Base-by-base conservation (phyloP, 257 asterid genomes). In the Agastache rugosa region DNA sequence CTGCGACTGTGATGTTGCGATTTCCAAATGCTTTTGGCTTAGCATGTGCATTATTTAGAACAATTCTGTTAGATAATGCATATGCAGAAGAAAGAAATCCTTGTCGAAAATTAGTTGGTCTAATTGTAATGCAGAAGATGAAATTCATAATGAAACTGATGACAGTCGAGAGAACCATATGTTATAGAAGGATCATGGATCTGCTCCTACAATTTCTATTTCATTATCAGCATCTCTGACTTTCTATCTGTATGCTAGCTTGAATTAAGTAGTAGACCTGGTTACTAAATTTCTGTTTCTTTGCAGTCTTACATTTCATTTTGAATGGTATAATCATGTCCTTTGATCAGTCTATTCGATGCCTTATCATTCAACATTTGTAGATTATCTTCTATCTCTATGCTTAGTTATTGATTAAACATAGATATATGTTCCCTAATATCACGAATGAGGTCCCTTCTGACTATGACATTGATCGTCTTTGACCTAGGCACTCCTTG, bases 341-440 rank as follows among this genome's bases (percentile, higher is more conserved):
- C 17, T 48, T 55, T 23, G 35, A 10, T 58, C 22, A 17, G 51
- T 63, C 78, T 82, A 53, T 65, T 51, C 25, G 25, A 54, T 17
- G 53, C 27, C 4, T 19, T 62, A 29, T 51, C 29, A 67, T 39
- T 37, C 61, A 62, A 20, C 77, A 68, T 58, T n/a, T 66, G 51
- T 76, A 65, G 14, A 63, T 63, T 81, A 89, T 90, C 80, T 92
- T 85, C 85, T 87, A 63, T 88, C 89, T 41, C 80, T 25, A n/a
- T 16, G 47, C 25, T 44, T 23, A 44, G 4, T 48, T 48, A 16
- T 12, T 0, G 22, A 48, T n/a, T 29, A 14, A 29, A 48, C 29
- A n/a, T 9, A n/a, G 61, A n/a, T 67, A 14, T 17, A 9, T 5
- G 35, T 23, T n/a, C 23, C 23, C 59, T 11, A 27, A 12, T 27